Conservation (phyloP, 2,329 filamentous ascomycete species). For the Aspergillus vadensis region DNA sequence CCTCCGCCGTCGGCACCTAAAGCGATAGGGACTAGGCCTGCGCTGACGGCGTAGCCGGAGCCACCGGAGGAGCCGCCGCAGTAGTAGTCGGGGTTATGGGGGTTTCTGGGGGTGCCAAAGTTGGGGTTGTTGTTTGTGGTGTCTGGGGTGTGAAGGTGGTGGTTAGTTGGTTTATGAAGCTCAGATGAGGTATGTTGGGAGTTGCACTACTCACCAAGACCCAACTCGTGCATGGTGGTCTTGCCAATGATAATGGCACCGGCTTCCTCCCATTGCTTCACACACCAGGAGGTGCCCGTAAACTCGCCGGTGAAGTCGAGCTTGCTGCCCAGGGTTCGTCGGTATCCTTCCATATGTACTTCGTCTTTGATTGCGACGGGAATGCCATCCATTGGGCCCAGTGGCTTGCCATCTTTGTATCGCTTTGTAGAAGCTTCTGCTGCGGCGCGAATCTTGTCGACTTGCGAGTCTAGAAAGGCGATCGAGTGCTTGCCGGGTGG, state of each 20-base stretch:
- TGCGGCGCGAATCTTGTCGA: constrained; percentile 64
- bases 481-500: constrained; percentile 64
- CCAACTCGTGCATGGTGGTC: constrained; percentile 78
- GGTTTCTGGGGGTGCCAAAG: constrained; percentile 75
- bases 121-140: constrained; percentile 80
- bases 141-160: constrained; percentile 48
- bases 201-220: constrained; percentile 58
- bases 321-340: constrained; percentile 65
- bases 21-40: constrained; percentile 70
- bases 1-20: constrained; percentile 77
- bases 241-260: constrained; percentile 77
- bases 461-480: constrained; percentile 71
- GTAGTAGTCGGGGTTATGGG: constrained; percentile 74
- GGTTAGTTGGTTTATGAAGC: constrained; percentile 5
- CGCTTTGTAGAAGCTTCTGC: constrained; percentile 73
- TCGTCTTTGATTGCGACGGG: constrained; percentile 86
- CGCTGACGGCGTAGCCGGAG: constrained; percentile 68
- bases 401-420: constrained; percentile 65
- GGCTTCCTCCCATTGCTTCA: constrained; percentile 69
- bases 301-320: constrained; percentile 57
- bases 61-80: constrained; percentile 80
- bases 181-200: not conserved
- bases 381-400: constrained; percentile 76
- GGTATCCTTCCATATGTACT: constrained; percentile 69
- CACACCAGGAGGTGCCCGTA: constrained; percentile 67